Evolutionary conservation across 2,329 filamentous ascomycete species (phyloP).

Genomic region (Trichoderma sp.): DNA sequence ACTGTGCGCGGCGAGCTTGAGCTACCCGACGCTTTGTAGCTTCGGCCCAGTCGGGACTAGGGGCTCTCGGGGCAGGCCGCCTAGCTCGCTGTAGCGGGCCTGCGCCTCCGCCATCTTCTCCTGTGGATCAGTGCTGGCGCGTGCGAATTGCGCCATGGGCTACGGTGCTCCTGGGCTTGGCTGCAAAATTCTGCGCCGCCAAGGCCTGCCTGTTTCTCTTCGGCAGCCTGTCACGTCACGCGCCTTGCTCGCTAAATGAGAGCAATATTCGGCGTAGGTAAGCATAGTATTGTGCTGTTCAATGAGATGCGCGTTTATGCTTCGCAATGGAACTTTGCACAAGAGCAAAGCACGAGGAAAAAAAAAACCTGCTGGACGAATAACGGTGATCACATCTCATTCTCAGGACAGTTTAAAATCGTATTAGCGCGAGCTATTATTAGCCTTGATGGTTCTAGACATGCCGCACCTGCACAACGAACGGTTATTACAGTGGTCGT

Average conservation of each 20-base stretch:
- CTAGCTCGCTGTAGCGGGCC: conserved; percentile 19
- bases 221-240: not conserved
- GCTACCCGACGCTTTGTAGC: conserved; percentile 21
- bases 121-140: conserved; percentile 15
- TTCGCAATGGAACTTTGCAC: not conserved
- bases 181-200: not conserved
- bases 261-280: not conserved
- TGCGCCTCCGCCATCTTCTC: conserved; percentile 24
- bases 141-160: not conserved
- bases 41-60: conserved; percentile 14
- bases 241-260: not conserved
- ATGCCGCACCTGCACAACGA: not conserved
- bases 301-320: not conserved
- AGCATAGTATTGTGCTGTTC: not conserved
- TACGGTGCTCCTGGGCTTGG: conserved; percentile 1
- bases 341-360: not conserved
- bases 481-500: not conserved
- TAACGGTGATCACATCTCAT: not conserved
- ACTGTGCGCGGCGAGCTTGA: conserved; percentile 14
- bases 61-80: conserved; percentile 24
- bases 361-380: not conserved
- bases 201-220: not conserved
- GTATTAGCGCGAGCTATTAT: conserved; percentile 23
- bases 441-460: conserved; percentile 9
- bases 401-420: not conserved